These are phyloP conservation scores for Heritiera fomes DNA, from an alignment of 345 rosid genomes.

Conservation along the genomic window DNA sequence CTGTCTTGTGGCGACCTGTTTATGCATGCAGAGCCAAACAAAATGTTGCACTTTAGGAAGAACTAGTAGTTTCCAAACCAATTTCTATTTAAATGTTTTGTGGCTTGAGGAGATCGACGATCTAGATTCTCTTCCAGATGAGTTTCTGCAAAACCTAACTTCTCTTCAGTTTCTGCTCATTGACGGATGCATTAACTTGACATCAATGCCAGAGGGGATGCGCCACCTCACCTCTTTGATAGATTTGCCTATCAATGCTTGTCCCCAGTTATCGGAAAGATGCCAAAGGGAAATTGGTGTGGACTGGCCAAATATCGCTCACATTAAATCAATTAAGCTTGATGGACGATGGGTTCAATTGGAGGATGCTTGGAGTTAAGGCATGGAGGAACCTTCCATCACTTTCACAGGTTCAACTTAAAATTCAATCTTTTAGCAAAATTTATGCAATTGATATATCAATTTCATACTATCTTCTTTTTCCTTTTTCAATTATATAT, in stretches of 20 bases:
- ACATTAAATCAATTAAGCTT: too few species aligned
- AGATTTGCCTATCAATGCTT: background rate
- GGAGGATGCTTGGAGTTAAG: background rate
- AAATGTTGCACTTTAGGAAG: too few species aligned
- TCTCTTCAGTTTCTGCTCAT: background rate
- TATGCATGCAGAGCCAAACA: too few species aligned
- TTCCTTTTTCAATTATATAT: too few species aligned
- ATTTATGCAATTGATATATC: too few species aligned
- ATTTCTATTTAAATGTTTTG: too few species aligned
- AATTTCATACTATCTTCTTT: too few species aligned
- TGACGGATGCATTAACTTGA: background rate
- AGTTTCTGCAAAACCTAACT: slow-evolving; percentile 6
- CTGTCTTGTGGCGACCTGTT: too few species aligned
- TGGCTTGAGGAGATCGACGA: background rate
- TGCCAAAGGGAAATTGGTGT: background rate
- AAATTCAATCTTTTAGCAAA: background rate
- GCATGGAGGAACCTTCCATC: background rate
- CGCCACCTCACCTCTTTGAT: background rate
- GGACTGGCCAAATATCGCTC: too few species aligned
- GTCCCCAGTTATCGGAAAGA: background rate
- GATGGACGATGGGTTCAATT: too few species aligned
- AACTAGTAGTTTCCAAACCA: too few species aligned
- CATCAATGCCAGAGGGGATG: slow-evolving; percentile 2
- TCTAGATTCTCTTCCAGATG: background rate
- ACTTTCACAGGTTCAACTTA: background rate